Evolutionary conservation across 371 early-diverging fungal species (phyloP), one percentile per base, ranked within the genome.

Genomic region (Paraphysoderma sedebokerense): DNA sequence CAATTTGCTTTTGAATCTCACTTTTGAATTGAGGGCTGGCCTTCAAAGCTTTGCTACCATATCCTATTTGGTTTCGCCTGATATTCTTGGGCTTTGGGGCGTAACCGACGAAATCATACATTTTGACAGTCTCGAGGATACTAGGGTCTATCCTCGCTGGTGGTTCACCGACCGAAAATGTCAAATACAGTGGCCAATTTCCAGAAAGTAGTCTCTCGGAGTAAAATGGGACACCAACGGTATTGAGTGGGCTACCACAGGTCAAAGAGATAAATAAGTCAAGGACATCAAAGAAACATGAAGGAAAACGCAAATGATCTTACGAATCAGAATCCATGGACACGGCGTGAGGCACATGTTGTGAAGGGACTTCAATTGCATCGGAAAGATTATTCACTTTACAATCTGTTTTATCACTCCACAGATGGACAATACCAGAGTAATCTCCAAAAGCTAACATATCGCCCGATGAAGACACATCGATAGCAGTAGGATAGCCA

Each of bases 151-250:
- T 76, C 15, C 63, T 58, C 2, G 76, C 65, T 1, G 81, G 63
- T 2, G 82, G 83, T 30, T 70, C 65, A 11, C 82, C 84, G 0
- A 79, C 79, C 22, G 72, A 73, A 51, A 71, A 77, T 5, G 67
- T 56, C 20, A 72, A 56, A 37, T 68, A 62, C 2, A 63, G 47
- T 11, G 85, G 79, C 85, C 83, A 85, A 12, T 1, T 9, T 0
- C 69, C 71, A 3, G 85, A 84, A 4, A 85, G 60, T 12, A 89
- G 60, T 12, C 66, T 78, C 20, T 81, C 78, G 34, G 68, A 70
- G 50, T 85, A 85, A 54, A 80, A 76, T 2, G 87, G 87, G 73
- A 82, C 74, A 0, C 87, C 87, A 11, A 91, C 63, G 0, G 69
- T 58, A 0, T 82, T 82, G 6, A 92, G 59, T 1, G 91, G 85